Base-by-base conservation (phyloP, 306 rosid genomes). In the Abrus pulchellus region DNA sequence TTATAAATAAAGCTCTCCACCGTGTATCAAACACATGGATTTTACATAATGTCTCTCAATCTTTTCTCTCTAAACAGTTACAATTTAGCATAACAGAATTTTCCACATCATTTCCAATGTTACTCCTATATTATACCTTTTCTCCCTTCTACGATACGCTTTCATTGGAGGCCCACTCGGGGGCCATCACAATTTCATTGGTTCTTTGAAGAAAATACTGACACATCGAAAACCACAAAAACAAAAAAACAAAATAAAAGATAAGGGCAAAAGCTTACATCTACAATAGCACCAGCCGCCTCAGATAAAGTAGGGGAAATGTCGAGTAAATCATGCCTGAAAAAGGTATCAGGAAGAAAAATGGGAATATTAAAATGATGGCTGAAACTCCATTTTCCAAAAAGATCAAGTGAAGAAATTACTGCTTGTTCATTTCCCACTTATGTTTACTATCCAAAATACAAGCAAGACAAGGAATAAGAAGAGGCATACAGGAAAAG, bases 271-370 rank as follows among this genome's bases (percentile, higher is more conserved):
- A 60, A 48, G 56, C 90, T 87, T 81, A 95, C 99, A 86, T 95
- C 97, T 57, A 95, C 92, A 77, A 95, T 95, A 77, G 98, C 99
- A 65, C 98, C 99, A 14, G 99, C 98, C 14, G 98, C 98, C 85
- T 91, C 98, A 5, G 98, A 87, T 9, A 95, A 86, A 34, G 94
- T 80, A n/a, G 98, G 98, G 27, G 99, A 91, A 60, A 95, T 93
- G 70, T 93, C 90, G 43, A 93, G 96, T 84, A 95, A 91, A 86
- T 95, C 98, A 69, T 90, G 89, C 85, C 99, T 95, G 88, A 62
- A 77, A 86, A 48, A 68, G 62, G 64, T 28, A 28, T 28, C 33
- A 53, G 27, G 38, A 48, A 65, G n/a, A 85, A 63, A 70, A 70
- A 7, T 0, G 5, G 48, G 47, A 38, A 45, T 44, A 14, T 53